Evolutionary conservation across 768 basidiomycete genomes (phyloP).

Genomic region (Serendipita sp.): DNA sequence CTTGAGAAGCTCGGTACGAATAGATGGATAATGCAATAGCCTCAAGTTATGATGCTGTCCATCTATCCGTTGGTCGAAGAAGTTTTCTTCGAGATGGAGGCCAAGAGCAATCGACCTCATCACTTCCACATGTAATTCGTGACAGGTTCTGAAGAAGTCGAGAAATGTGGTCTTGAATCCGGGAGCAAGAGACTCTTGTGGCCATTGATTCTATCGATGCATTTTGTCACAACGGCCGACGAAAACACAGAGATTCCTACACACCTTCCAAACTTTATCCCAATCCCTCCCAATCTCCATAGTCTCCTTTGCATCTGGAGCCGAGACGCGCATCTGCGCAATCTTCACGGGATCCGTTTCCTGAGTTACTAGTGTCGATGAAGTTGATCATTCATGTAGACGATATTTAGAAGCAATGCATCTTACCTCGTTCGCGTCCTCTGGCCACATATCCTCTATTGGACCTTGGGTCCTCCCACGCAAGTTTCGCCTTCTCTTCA

Average conservation of each 20-base stretch:
- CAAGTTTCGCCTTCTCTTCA: slow-evolving; percentile 49
- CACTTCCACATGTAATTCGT: slow-evolving; percentile 54
- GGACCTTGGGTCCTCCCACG: slow-evolving; percentile 74
- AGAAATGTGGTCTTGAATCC: slow-evolving; percentile 60
- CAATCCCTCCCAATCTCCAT: slow-evolving; percentile 86
- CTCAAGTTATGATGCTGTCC: slow-evolving; percentile 71
- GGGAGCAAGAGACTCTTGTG: slow-evolving; percentile 42
- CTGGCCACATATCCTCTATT: slow-evolving; percentile 73
- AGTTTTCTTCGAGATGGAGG: slow-evolving; percentile 51
- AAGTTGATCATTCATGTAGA: not conserved
- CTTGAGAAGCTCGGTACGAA: slow-evolving; percentile 40
- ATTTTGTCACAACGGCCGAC: not conserved
- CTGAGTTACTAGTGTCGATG: slow-evolving; percentile 8
- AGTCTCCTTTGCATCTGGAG: slow-evolving; percentile 70
- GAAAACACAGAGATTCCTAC: not conserved
- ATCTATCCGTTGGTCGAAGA: slow-evolving; percentile 61
- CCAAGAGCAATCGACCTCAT: slow-evolving; percentile 83
- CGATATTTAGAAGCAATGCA: slow-evolving; percentile 20
- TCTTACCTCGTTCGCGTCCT: slow-evolving; percentile 50
- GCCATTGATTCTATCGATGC: slow-evolving; percentile 53
- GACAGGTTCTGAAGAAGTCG: slow-evolving; percentile 64
- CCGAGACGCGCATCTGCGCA: slow-evolving; percentile 48
- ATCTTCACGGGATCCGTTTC: slow-evolving; percentile 40
- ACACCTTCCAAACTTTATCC: slow-evolving; percentile 46
- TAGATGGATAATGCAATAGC: slow-evolving; percentile 67